phyloP scores from a whole-genome alignment of 2,329 filamentous ascomycete genomes.

The Lasiodiplodia gonubiensis region DNA sequence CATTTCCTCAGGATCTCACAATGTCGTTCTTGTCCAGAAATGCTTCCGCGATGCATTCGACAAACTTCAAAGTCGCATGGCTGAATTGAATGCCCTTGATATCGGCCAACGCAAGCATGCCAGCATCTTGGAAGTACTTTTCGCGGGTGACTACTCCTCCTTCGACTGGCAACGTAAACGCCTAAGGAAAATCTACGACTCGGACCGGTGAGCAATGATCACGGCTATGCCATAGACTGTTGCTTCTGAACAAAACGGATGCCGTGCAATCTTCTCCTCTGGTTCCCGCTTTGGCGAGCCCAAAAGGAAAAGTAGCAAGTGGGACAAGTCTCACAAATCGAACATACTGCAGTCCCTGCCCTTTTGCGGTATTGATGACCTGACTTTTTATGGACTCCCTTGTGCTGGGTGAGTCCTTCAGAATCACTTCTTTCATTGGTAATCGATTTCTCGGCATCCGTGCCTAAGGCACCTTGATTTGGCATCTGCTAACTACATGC shows the following conservation, averaged over 20 bases:
- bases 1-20: constrained; percentile 83
- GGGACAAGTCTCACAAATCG: neutral
- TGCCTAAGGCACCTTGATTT: neutral
- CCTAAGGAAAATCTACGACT: constrained; percentile 22
- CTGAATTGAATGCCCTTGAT: constrained; percentile 49
- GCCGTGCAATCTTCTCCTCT: neutral
- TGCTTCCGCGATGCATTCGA: constrained; percentile 64
- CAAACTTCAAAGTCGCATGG: constrained; percentile 60
- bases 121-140: constrained; percentile 73
- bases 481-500: neutral
- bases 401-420: neutral
- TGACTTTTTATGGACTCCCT: neutral
- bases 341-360: neutral
- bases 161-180: constrained; percentile 72
- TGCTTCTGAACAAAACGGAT: neutral
- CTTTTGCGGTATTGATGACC: neutral
- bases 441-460: neutral
- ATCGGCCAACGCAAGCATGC: constrained; percentile 38
- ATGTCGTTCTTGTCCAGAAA: constrained; percentile 69
- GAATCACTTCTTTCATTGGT: neutral
- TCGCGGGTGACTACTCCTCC: constrained; percentile 78
- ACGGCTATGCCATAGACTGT: neutral
- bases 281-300: neutral
- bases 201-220: neutral
- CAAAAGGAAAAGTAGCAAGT: neutral